Percentiles rank a stretch among this genome's conserved stretches.
These are phyloP conservation scores for Phaeosphaeria sp. DNA, from an alignment of 2,329 filamentous ascomycete species.

Conservation along the genomic window DNA sequence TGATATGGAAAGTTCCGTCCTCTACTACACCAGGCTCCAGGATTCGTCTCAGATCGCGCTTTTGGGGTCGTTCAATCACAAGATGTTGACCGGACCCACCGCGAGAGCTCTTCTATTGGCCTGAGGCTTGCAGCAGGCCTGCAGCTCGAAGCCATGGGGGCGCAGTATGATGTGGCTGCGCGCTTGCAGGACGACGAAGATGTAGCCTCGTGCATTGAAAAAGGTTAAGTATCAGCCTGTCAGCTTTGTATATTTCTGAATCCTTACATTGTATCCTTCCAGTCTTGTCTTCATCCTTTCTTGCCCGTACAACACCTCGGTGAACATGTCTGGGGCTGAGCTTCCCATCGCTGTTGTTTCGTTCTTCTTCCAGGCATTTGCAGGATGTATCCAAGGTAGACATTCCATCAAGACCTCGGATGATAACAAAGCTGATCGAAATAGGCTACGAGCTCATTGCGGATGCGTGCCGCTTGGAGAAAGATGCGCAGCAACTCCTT, in stretches of 20 bases:
- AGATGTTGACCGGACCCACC: conserved; percentile 15
- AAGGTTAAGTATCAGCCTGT: conserved; percentile 26
- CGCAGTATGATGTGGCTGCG: conserved; percentile 33
- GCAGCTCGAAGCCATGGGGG: conserved; percentile 28
- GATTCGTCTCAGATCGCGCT: background rate
- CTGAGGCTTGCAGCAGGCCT: conserved; percentile 25
- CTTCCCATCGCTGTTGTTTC: conserved; percentile 36
- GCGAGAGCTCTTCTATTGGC: conserved; percentile 14
- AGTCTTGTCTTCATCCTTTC: background rate
- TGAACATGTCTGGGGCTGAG: conserved; percentile 26
- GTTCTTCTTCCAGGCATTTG: conserved; percentile 46
- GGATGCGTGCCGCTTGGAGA: conserved; percentile 43
- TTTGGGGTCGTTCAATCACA: background rate
- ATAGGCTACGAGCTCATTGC: conserved; percentile 48
- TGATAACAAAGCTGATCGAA: background rate
- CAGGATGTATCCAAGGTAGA: conserved; percentile 46
- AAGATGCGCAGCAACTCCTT: conserved; percentile 42
- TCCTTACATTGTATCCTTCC: background rate
- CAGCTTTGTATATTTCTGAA: conserved; percentile 1
- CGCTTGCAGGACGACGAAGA: conserved; percentile 14
- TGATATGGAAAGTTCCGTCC: background rate
- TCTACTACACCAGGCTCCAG: background rate
- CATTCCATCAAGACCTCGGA: background rate
- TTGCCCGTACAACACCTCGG: background rate
- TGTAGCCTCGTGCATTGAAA: conserved; percentile 20